Conservation (phyloP, 129 eudicot genomes). For the Calendula officinalis region DNA sequence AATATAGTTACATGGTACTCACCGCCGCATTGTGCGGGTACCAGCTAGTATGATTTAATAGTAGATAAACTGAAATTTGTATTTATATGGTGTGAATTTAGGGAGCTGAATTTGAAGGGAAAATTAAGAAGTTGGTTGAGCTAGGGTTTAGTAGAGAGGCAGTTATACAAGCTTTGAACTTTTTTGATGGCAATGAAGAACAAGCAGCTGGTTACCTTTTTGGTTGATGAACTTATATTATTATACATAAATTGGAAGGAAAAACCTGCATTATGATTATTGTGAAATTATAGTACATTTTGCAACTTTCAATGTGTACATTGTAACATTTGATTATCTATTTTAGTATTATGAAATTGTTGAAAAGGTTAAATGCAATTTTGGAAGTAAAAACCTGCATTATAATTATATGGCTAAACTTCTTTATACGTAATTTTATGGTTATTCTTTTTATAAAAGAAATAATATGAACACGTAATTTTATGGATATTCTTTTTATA, state of each 20-base stretch:
- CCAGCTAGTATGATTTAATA: not conserved
- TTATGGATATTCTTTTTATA: too few species aligned
- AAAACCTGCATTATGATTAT: not conserved
- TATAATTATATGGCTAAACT: too few species aligned
- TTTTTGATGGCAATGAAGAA: conserved; percentile 84
- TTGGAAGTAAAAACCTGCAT: too few species aligned
- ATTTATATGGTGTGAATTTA: not conserved
- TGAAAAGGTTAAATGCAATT: too few species aligned
- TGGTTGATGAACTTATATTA: conserved; percentile 43
- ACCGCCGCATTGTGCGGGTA: too few species aligned
- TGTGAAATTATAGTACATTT: not conserved
- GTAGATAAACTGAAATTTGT: too few species aligned
- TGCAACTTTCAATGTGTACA: conserved; percentile 16
- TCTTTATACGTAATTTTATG: too few species aligned
- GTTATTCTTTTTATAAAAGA: too few species aligned
- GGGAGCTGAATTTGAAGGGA: conserved; percentile 8
- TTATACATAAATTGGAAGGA: too few species aligned
- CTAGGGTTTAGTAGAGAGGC: conserved; percentile 74
- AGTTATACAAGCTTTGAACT: conserved; percentile 68
- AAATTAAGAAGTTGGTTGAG: conserved; percentile 3
- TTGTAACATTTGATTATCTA: not conserved
- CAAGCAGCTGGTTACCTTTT: conserved; percentile 89
- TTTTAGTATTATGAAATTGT: too few species aligned
- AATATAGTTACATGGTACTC: too few species aligned
- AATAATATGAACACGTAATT: too few species aligned